These are phyloP conservation scores for Danielia reshetovae DNA, from an alignment of 805 yeast species.

Conservation along the genomic window DNA sequence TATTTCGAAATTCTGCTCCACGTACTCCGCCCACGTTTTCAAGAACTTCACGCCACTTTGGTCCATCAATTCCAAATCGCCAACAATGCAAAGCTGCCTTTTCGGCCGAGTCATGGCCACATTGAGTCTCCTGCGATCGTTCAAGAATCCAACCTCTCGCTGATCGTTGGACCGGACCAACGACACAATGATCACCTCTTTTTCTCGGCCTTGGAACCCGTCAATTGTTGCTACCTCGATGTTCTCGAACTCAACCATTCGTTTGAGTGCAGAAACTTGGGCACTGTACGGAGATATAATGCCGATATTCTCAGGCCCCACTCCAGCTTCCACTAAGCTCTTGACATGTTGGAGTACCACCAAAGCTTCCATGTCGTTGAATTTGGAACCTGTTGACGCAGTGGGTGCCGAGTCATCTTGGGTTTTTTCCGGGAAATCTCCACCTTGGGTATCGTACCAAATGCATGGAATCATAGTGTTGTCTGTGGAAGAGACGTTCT, in stretches of 20 bases:
- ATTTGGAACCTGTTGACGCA: conserved; percentile 51
- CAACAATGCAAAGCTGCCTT: conserved; percentile 79
- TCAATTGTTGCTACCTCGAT: conserved; percentile 89
- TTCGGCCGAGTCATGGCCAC: conserved; percentile 93
- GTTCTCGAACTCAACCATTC: conserved; percentile 23
- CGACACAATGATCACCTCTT: conserved; percentile 76
- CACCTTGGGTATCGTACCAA: conserved; percentile 95
- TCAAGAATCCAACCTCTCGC: conserved; percentile 74
- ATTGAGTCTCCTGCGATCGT: conserved; percentile 75
- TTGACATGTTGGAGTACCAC: conserved; percentile 57
- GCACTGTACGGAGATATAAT: conserved; percentile 88
- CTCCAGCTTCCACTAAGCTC: conserved; percentile 49
- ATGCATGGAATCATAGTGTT: conserved; percentile 53
- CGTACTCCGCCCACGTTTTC: conserved; percentile 64
- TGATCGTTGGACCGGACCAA: conserved; percentile 76
- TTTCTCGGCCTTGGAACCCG: conserved; percentile 96
- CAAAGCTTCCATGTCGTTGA: conserved; percentile 71
- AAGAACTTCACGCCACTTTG: conserved; percentile 45
- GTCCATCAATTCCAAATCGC: conserved; percentile 72
- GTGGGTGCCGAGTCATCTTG: conserved; percentile 20
- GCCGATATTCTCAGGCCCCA: conserved; percentile 61
- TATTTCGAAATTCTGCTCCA: conserved; percentile 62
- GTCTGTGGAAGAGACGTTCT: conserved; percentile 42
- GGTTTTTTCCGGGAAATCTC: conserved; percentile 64
- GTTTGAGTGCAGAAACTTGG: conserved; percentile 65